Base-by-base conservation (phyloP, 2,329 filamentous ascomycete genomes). In the Elsinoe australis region DNA sequence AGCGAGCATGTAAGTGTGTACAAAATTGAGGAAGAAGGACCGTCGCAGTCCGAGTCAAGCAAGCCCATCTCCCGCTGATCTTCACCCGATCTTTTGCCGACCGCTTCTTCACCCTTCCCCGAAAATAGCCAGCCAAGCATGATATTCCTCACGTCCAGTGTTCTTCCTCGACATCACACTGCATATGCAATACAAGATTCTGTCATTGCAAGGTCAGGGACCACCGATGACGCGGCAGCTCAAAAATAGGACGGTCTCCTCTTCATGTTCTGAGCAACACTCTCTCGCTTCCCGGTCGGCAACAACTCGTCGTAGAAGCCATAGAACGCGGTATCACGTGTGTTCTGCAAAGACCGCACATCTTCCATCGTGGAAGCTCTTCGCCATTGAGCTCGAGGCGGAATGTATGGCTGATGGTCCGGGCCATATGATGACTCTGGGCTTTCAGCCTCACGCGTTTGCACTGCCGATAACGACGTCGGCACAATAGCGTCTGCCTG, bases 221-320 rank as follows among this genome's bases (percentile, higher is more conserved):
- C 14, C 21, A 3, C 28, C 24, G 39, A 44, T 44, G 39, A 44
- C 39, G 26, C 26, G 39, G 39, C 39, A 44, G 14, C 39, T 44
- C 39, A 44, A 44, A 44, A 32, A 32, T 44, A 44, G 39, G 39
- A 44, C 10, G 39, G 39, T 22, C 28, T 44, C 17, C 39, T 44
- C 39, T 24, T 44, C 39, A 44, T 44, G 26, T 32, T 44, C 39
- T 32, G 44, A 22, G 29, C 44, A 24, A 36, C 32, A 33, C 32
- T 36, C 12, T 39, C 33, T 10, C 45, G 22, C 17, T 18, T 19
- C 5, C 33, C 14, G 18, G 8, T 39, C 19, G 24, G 45, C 45
- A 45, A 18, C 14, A 50, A n/a, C 12, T 50, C 48, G 31, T 50
- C 39, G 32, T 50, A 50, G 24, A 50, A 50, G 26, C 32, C 19